Percentiles rank a stretch among this genome's conserved stretches.
phyloP scores from a whole-genome alignment of 2,329 filamentous ascomycete species.

The Cladobotryum protrusum region DNA sequence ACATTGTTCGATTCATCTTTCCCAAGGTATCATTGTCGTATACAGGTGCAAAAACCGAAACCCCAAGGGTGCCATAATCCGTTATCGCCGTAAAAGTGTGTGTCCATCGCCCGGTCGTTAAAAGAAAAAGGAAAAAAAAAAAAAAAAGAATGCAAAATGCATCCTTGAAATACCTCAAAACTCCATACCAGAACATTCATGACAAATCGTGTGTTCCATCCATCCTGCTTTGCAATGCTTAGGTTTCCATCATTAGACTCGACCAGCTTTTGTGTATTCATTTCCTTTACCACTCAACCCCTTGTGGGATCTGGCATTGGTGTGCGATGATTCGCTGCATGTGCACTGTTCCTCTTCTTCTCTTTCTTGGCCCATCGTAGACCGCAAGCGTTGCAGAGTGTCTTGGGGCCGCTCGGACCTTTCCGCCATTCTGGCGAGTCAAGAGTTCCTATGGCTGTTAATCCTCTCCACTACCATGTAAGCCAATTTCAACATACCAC shows the following conservation, averaged over 20 bases:
- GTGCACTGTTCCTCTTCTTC: slow-evolving; percentile 53
- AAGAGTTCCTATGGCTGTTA: slow-evolving; percentile 53
- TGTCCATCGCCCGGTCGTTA: too few species aligned
- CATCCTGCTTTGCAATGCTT: background rate
- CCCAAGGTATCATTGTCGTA: slow-evolving; percentile 11
- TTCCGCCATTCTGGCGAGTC: slow-evolving; percentile 97
- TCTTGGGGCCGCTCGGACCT: slow-evolving; percentile 87
- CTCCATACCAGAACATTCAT: too few species aligned
- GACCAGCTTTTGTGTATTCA: too few species aligned
- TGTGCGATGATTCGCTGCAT: slow-evolving; percentile 14
- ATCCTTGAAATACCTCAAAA: too few species aligned
- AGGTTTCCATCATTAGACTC: too few species aligned
- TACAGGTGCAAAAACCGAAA: background rate
- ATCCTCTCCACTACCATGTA: background rate
- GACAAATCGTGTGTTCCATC: background rate
- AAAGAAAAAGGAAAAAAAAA: too few species aligned
- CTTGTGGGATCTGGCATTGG: slow-evolving; percentile 19
- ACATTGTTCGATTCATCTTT: slow-evolving; percentile 3
- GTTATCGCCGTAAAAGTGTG: too few species aligned
- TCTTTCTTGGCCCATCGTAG: slow-evolving; percentile 72
- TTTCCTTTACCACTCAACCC: slow-evolving; percentile 5
- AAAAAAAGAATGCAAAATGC: too few species aligned
- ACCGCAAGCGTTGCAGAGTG: slow-evolving; percentile 91
- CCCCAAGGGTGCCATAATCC: too few species aligned
- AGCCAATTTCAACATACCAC: slow-evolving; percentile 54